These are phyloP conservation scores for Zalaria obscura DNA, from an alignment of 2,329 filamentous ascomycete species.

Conservation along the genomic window DNA sequence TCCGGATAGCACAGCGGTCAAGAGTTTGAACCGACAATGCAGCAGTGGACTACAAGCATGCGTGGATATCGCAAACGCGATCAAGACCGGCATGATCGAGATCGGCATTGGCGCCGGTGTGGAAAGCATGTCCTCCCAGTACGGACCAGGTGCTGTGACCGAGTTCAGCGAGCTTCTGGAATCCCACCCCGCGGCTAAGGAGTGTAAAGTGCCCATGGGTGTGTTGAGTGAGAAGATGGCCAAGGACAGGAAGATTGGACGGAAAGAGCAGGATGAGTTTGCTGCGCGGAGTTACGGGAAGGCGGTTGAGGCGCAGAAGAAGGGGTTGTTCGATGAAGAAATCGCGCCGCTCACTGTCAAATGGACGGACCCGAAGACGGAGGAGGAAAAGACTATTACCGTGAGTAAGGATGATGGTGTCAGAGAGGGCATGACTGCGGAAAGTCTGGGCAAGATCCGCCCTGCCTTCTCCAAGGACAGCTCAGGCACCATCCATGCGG, in stretches of 20 bases:
- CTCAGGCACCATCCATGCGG: constrained; percentile 75
- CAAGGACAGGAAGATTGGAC: constrained; percentile 60
- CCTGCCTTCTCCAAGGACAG: constrained; percentile 85
- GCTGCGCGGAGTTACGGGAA: constrained; percentile 89
- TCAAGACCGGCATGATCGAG: constrained; percentile 85
- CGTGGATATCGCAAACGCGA: constrained; percentile 87
- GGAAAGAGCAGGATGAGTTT: constrained; percentile 75
- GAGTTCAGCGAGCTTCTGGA: constrained; percentile 90
- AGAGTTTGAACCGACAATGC: constrained; percentile 86
- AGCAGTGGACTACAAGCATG: constrained; percentile 85
- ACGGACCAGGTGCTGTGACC: constrained; percentile 67
- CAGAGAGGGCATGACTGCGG: constrained; percentile 68
- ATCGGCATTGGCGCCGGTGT: constrained; percentile 87
- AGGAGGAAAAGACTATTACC: constrained; percentile 68
- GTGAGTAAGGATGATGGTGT: constrained; percentile 81
- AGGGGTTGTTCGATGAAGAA: constrained; percentile 85
- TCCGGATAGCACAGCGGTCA: constrained; percentile 71
- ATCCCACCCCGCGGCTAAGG: constrained; percentile 63
- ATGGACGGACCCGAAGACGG: constrained; percentile 80
- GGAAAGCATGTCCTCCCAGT: constrained; percentile 90
- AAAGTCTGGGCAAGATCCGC: constrained; percentile 81
- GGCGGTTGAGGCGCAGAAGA: constrained; percentile 69
- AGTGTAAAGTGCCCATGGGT: constrained; percentile 98
- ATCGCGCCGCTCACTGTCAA: constrained; percentile 77
- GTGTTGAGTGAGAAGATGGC: constrained; percentile 91